These are phyloP conservation scores for Dioszegia crocea DNA, from an alignment of 768 basidiomycete species.

Conservation along the genomic window DNA sequence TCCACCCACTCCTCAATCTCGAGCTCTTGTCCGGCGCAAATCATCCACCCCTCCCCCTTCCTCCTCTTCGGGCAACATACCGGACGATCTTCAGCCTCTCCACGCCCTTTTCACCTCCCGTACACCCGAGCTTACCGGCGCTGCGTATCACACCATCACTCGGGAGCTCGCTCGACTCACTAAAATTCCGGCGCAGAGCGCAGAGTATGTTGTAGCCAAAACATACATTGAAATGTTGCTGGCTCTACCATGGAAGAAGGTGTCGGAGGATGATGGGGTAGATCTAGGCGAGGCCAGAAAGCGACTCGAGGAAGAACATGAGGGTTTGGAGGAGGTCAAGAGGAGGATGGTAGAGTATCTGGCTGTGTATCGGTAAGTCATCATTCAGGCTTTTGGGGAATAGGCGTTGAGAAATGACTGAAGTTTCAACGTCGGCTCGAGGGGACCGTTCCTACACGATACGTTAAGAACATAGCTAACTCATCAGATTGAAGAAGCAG, in stretches of 20 bases:
- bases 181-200: conserved; percentile 82
- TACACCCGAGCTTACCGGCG: conserved; percentile 18
- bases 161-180: conserved; percentile 79
- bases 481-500: conserved; percentile 45
- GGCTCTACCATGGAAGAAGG: conserved; percentile 66
- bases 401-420: no score
- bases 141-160: conserved; percentile 57
- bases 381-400: conserved; percentile 20
- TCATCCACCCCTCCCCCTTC: not conserved
- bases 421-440: no score
- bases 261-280: conserved; percentile 21
- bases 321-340: conserved; percentile 88
- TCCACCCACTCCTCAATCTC: not conserved
- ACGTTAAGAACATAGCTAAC: no score
- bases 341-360: conserved; percentile 85
- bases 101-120: conserved; percentile 13
- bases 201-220: conserved; percentile 74
- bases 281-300: conserved; percentile 59
- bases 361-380: conserved; percentile 64
- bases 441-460: no score
- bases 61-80: conserved; percentile 18
- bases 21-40: conserved; percentile 3
- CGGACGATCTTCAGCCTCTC: conserved; percentile 49
- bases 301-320: conserved; percentile 86
- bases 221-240: conserved; percentile 84